Evolutionary conservation across 805 yeast species (phyloP), one percentile per base, ranked within the genome.

Genomic region (Starmerella bombi): DNA sequence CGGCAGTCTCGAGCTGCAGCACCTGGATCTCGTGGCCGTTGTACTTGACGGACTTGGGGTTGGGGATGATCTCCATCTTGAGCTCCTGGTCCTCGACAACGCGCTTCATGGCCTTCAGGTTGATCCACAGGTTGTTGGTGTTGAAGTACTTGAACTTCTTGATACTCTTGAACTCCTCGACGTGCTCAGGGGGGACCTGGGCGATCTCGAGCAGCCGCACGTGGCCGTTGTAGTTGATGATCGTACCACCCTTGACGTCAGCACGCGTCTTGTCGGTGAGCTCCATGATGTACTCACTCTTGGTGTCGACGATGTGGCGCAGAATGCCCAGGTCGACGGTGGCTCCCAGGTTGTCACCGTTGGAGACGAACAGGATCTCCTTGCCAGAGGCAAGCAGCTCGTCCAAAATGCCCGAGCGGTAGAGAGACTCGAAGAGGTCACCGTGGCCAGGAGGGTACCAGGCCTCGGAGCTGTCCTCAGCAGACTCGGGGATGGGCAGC

Each of bases 401-500:
- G 45, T 91, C 97, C 51, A 91, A 71, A 59, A 88, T 91, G 45
- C 98, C 98, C 10, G 94, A 78, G 43, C 82, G 75, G 45, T 80
- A 77, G 58, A 91, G 69, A 18, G 91, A 69, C 67, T 91, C 98
- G 53, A 86, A 91, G 61, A 91, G 67, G 65, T 91, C 98, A 65
- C 98, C 98, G 63, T 91, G 98, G 40, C 98, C 98, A n/a, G 98
- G 98, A 37, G 98, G 98, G 61, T 91, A 91, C 98, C 98, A 91
- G 43, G 81, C 70, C 55, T 83, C 88, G 53, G 81, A 70, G 32
- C 70, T 69, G 56, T 84, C 94, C 45, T 78, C 77, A 49, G 61
- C 71, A 27, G 72, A 58, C 50, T 80, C 74, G 44, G 98, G 96
- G 36, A 88, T 95, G 21, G 98, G 98, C 59, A 91, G 72, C 54